These are phyloP conservation scores for Saraca asoca DNA, from an alignment of 331 rosid species.

Conservation along the genomic window DNA sequence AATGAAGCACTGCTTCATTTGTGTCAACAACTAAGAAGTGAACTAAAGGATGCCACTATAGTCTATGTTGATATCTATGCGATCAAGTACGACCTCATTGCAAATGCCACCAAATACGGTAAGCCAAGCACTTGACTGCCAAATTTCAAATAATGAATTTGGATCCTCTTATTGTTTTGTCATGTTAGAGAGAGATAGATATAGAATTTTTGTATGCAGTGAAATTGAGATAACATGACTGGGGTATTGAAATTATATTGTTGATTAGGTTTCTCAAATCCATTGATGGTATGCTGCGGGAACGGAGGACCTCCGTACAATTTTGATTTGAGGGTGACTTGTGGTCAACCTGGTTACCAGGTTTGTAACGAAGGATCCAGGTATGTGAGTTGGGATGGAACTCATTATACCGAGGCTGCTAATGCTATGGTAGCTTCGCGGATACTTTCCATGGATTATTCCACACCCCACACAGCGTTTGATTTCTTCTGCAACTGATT, in stretches of 20 bases:
- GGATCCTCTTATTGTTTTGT: no score
- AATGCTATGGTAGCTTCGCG: slow-evolving; percentile 62
- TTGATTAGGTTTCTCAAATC: slow-evolving; percentile 69
- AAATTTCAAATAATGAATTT: no score
- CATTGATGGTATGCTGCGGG: slow-evolving; percentile 89
- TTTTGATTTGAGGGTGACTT: slow-evolving; percentile 60
- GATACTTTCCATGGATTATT: slow-evolving; percentile 62
- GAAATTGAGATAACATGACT: slow-evolving; percentile 20
- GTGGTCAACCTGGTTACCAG: slow-evolving; percentile 75
- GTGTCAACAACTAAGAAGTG: slow-evolving; percentile 50
- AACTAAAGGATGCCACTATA: slow-evolving; percentile 59
- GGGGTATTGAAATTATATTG: slow-evolving; percentile 3
- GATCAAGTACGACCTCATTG: slow-evolving; percentile 72
- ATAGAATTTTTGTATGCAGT: no score
- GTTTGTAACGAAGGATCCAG: slow-evolving; percentile 66
- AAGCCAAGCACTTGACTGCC: slow-evolving; percentile 33
- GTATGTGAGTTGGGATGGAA: slow-evolving; percentile 82
- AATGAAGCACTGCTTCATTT: slow-evolving; percentile 58
- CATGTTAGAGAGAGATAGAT: no score
- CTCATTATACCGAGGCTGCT: slow-evolving; percentile 80
- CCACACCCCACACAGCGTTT: slow-evolving; percentile 66
- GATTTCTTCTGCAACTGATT: slow-evolving; percentile 61
- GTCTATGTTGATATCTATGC: slow-evolving; percentile 80
- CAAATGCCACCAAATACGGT: slow-evolving; percentile 72
- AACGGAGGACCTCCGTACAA: slow-evolving; percentile 92